Conservation (phyloP, 345 rosid genomes). For the Eucalyptus guilfoylei region DNA sequence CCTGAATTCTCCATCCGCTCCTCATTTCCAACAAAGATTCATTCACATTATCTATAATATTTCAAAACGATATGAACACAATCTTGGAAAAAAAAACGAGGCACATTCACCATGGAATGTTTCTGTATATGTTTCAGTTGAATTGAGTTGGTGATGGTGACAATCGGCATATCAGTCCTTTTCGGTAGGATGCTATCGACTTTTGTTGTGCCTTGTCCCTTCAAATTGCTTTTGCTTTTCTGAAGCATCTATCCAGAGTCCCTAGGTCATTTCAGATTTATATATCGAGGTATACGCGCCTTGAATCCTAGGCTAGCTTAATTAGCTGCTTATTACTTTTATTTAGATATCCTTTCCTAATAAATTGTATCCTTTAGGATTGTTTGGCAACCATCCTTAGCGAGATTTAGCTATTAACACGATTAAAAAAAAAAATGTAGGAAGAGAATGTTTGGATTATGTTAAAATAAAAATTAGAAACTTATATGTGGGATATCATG, state of each 20-base stretch:
- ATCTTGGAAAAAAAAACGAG: accelerated
- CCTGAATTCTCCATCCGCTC: not conserved
- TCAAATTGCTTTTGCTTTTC: not conserved
- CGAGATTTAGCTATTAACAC: not conserved
- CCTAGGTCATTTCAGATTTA: not conserved
- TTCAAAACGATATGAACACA: not conserved
- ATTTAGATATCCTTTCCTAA: not conserved
- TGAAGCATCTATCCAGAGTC: not conserved
- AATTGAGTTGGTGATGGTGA: not conserved
- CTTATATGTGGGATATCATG: not conserved
- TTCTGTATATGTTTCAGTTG: not conserved
- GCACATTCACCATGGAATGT: not conserved
- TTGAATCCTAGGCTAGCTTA: not conserved
- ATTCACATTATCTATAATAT: not conserved
- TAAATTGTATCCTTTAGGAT: not conserved
- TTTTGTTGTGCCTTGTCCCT: not conserved
- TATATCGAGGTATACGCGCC: not conserved
- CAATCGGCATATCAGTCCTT: not conserved
- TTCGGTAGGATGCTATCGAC: not conserved
- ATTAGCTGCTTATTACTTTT: not conserved
- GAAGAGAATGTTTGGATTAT: not conserved
- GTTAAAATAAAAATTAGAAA: not conserved
- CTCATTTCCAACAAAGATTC: not conserved
- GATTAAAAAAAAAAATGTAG: not conserved
- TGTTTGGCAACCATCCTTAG: not conserved